A percentile compares a stretch with the other conserved stretches of the same genome.
These are phyloP conservation scores for Peronospora destructor DNA, from an alignment of 352 stramenopile species.

Conservation along the genomic window DNA sequence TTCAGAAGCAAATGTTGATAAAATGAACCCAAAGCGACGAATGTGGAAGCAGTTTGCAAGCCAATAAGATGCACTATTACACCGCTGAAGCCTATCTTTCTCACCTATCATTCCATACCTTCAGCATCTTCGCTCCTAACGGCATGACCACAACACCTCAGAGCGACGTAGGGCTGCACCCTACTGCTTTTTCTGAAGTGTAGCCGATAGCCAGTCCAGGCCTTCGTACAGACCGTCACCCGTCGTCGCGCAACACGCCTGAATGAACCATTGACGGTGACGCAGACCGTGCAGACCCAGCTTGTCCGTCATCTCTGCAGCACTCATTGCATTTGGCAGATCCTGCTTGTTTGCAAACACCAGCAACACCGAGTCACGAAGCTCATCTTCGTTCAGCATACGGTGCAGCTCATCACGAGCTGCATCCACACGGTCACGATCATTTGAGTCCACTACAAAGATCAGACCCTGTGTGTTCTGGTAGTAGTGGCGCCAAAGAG, in stretches of 20 bases:
- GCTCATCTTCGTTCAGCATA: conserved; percentile 98
- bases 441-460: conserved; percentile 99
- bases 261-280: conserved; percentile 99
- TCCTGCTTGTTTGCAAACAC: conserved; percentile 99
- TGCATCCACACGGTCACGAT: conserved; percentile 95
- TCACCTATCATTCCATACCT: conserved; percentile 21
- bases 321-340: conserved; percentile 92
- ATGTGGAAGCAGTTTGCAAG: conserved; percentile 17
- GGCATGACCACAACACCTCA: conserved; percentile 5
- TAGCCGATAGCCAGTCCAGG: conserved; percentile 95
- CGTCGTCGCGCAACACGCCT: conserved; percentile 98
- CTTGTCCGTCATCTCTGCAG: conserved; percentile 98
- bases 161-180: conserved; percentile 7
- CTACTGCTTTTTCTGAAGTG: conserved; percentile 81
- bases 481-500: conserved; percentile 99
- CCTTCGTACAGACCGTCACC: conserved; percentile 98
- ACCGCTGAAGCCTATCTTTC: conserved; percentile 20
- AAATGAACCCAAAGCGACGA: background rate
- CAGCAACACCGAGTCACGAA: conserved; percentile 94
- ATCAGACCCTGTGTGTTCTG: conserved; percentile 99
- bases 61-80: conserved; percentile 39
- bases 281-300: conserved; percentile 94
- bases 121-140: conserved; percentile 15
- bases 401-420: conserved; percentile 96
- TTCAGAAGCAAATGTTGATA: background rate